Evolutionary conservation across 805 yeast genomes (phyloP), one percentile per base, ranked within the genome.

Genomic region (Wickerhamiella australiensis): DNA sequence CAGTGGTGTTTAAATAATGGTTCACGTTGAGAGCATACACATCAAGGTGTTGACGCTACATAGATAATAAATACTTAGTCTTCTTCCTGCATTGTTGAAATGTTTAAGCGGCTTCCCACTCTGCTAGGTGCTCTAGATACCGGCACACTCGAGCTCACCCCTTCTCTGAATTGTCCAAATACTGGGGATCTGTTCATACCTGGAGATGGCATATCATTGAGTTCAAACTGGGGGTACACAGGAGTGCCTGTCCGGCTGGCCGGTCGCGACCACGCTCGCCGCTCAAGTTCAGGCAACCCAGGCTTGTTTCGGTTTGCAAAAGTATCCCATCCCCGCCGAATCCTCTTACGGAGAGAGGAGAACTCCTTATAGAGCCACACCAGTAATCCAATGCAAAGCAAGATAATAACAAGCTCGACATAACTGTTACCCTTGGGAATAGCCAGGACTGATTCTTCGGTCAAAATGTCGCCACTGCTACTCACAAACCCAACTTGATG

Each of bases 1-100:
- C 52, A 58, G 23, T 63, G 66, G 66, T 65, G 69, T 51, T 49
- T 65, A 15, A 33, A 50, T 15, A 52, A 41, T 23, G 44, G 44
- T 8, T 41, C 44, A 15, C 29, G 31, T n/a, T 41, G 27, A 41
- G n/a, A 6, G n/a, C 33, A 36, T n/a, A 36, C 11, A 38, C 18
- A 22, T 20, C n/a, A 8, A 8, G 41, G 29, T 20, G 42, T 15
- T 22, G 3, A 23, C 22, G 29, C 25, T 29, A 33, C 38, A 3
- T 33, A 33, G 4, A 33, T n/a, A 33, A 29, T 42, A 27, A 43
- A 18, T 18, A 29, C 22, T 45, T 23, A 45, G 29, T 45, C 41
- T 12, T 45, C 41, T 8, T 45, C 21, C 4, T 45, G 41, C 47
- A 45, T 45, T 13, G 40, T 33, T 18, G 31, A n/a, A 17, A 45